These are phyloP conservation scores for Spinacia oleracea DNA, from an alignment of 179 eudicot genomes.

Conservation along the genomic window DNA sequence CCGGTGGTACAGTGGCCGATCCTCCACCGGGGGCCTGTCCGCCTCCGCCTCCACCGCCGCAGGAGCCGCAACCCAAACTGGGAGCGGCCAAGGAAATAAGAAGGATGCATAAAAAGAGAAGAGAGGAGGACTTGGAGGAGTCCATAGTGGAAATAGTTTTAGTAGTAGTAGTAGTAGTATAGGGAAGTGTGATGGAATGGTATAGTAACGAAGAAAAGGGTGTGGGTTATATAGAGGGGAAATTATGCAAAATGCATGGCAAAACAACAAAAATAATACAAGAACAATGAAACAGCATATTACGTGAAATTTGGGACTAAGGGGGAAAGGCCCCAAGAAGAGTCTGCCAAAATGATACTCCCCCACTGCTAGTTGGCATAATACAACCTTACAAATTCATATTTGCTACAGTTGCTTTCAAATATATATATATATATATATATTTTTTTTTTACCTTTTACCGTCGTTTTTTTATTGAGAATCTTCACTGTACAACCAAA, in stretches of 20 bases:
- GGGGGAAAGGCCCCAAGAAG: constrained; percentile 25
- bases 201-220: constrained; percentile 2
- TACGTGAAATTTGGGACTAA: constrained; percentile 38
- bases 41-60: too few relatives aligned
- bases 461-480: not conserved
- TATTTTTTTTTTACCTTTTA: not conserved
- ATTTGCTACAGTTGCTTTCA: constrained; percentile 22
- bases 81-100: constrained; percentile 57
- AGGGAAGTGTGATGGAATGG: constrained; percentile 19
- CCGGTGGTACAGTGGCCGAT: constrained; percentile 15
- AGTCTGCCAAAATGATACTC: constrained; percentile 32
- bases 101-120: constrained; percentile 65
- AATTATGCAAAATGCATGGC: not conserved
- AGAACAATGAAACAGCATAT: constrained; percentile 23
- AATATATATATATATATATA: too few relatives aligned
- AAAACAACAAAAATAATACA: constrained; percentile 26
- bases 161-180: too few relatives aligned
- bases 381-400: constrained; percentile 20
- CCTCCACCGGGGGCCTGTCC: constrained; percentile 16
- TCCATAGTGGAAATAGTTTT: constrained; percentile 44
- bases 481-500: too few relatives aligned
- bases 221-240: constrained; percentile 35
- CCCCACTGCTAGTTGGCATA: constrained; percentile 34
- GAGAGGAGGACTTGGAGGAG: constrained; percentile 56
- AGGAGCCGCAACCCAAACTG: constrained; percentile 57